Evolutionary conservation across 495 filamentous ascomycete species (phyloP), one percentile per base, ranked within the genome.

Genomic region (Gamarada debralockiae): DNA sequence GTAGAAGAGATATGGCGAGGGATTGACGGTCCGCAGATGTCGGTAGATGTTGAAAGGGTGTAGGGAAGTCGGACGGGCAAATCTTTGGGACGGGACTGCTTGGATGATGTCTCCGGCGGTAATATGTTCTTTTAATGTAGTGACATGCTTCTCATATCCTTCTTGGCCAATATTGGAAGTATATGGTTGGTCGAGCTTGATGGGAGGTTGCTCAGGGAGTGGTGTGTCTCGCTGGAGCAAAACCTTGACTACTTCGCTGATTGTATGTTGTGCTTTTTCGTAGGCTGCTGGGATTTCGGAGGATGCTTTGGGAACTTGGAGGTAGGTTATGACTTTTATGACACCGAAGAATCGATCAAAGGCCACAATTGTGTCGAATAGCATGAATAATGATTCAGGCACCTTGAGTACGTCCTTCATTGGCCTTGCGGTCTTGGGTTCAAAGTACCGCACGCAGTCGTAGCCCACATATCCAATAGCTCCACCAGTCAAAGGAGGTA

Each of bases 31-130:
- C 60, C 93, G 89, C 25, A 98, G 79, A 64, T 95, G 90, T 34
- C 92, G 87, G 79, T 97, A 98, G 68, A 98, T 91, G 75, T 98
- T 98, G 77, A 95, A 98, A 0, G 93, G 91, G 66, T 97, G 93
- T 20, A 98, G 77, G 34, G 80, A 79, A 12, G 93, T 98, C 18
- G 91, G 89, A 13, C 93, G 81, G 0, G 91, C 86, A 63, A 97
- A 84, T 38, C 93, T 83, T 70, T 98, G 93, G 23, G 90, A 96
- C 1, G 93, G 93, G 2, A 97, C 93, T 0, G 90, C 88, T 67
- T 98, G 93, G 73, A 98, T 97, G 65, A 98, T 97, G 73, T 96
- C 89, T 44, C 93, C 93, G 42, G 80, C 79, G 58, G 77, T 74
- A 59, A 98, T 97, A 73, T 97, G 92, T 60, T 86, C 70, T 70